Evolutionary conservation across 805 yeast species (phyloP).

Genomic region (Scheffersomyces spartinae): DNA sequence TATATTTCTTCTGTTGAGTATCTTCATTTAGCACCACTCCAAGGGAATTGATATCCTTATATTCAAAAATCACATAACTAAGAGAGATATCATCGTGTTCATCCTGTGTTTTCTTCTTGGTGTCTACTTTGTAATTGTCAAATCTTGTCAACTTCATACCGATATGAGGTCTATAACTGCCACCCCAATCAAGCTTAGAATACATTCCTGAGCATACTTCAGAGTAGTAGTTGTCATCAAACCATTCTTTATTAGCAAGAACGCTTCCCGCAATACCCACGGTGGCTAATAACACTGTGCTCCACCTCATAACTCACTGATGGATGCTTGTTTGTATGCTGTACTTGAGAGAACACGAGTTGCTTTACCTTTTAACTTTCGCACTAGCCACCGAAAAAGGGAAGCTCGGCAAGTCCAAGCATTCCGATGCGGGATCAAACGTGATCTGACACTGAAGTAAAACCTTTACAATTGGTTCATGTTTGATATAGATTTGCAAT

Average conservation of each 20-base stretch:
- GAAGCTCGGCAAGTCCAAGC: too few relatives aligned
- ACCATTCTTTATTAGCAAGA: conserved; percentile 34
- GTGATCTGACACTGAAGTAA: too few relatives aligned
- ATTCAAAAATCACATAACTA: conserved; percentile 72
- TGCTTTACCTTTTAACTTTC: too few relatives aligned
- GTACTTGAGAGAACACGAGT: too few relatives aligned
- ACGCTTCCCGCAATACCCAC: too few relatives aligned
- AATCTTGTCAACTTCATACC: conserved; percentile 16
- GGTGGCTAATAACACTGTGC: too few relatives aligned
- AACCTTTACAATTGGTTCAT: too few relatives aligned
- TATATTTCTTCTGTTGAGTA: conserved; percentile 31
- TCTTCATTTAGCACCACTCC: conserved; percentile 45
- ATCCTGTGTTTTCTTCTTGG: conserved; percentile 17
- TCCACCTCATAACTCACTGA: too few relatives aligned
- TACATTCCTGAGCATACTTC: conserved; percentile 89
- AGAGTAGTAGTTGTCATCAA: conserved; percentile 34
- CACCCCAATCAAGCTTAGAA: conserved; percentile 79
- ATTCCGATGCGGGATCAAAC: too few relatives aligned
- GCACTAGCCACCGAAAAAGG: too few relatives aligned
- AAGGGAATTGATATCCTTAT: conserved; percentile 57
- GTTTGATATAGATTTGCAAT: too few relatives aligned
- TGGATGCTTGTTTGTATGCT: too few relatives aligned
- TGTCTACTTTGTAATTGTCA: conserved; percentile 16
- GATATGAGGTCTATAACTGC: conserved; percentile 53
- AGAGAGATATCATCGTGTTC: conserved; percentile 34